These are phyloP conservation scores for Diplogelasinospora grovesii DNA, from an alignment of 495 filamentous ascomycete species.

Conservation along the genomic window DNA sequence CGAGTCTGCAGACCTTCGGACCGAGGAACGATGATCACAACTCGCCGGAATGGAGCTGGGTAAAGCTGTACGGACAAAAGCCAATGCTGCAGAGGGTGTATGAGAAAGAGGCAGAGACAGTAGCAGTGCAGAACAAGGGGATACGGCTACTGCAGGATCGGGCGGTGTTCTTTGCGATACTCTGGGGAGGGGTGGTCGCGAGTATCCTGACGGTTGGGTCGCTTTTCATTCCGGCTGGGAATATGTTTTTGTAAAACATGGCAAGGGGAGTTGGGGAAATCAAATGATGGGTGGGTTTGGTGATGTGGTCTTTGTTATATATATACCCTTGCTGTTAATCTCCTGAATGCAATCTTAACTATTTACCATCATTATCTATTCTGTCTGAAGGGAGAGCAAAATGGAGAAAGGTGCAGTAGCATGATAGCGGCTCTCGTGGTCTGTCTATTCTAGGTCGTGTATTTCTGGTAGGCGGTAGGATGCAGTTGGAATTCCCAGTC, in stretches of 20 bases:
- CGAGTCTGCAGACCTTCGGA: slow-evolving; percentile 40
- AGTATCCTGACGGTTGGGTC: slow-evolving; percentile 25
- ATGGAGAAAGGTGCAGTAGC: no score
- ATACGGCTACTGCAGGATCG: slow-evolving; percentile 60
- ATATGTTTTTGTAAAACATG: slow-evolving; percentile 10
- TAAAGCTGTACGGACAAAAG: slow-evolving; percentile 49
- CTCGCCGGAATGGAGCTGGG: slow-evolving; percentile 52
- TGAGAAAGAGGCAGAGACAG: slow-evolving; percentile 51
- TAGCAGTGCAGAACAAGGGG: slow-evolving; percentile 55
- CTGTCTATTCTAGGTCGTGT: no score
- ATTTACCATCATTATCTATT: no score
- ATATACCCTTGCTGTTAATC: no score
- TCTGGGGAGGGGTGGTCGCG: slow-evolving; percentile 29
- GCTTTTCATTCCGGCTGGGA: slow-evolving; percentile 18
- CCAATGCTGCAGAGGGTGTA: slow-evolving; percentile 55
- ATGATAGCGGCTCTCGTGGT: no score
- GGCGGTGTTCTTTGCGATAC: slow-evolving; percentile 46
- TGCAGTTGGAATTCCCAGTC: no score
- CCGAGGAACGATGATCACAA: slow-evolving; percentile 52
- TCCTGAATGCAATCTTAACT: no score
- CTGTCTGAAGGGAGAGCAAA: no score
- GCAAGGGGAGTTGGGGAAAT: neutral
- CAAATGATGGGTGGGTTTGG: no score
- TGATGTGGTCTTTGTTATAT: no score
- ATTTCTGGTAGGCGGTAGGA: no score